A percentile compares a stretch with the other conserved stretches of the same genome.
Evolutionary conservation across 2,329 filamentous ascomycete species (phyloP).

Genomic region (Neofusicoccum umdonicola): DNA sequence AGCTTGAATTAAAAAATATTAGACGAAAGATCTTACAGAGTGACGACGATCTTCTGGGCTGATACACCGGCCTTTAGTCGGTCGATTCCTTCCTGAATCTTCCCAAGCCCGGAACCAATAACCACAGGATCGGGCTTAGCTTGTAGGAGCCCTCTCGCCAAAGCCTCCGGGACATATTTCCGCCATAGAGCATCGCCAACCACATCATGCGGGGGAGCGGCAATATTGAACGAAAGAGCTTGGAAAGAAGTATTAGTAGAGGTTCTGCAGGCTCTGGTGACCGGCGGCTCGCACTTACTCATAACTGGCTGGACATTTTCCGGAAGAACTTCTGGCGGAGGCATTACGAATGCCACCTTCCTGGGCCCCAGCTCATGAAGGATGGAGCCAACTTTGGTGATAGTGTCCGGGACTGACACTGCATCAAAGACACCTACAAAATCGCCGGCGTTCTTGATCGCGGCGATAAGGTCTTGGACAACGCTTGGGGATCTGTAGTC

Average conservation of each 20-base stretch:
- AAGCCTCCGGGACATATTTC: conserved; percentile 31
- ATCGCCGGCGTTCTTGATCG: conserved; percentile 27
- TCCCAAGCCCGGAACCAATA: conserved; percentile 28
- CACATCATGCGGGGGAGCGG: conserved; percentile 25
- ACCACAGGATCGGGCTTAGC: conserved; percentile 29
- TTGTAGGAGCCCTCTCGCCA: conserved; percentile 31
- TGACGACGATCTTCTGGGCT: conserved; percentile 39
- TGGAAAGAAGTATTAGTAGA: background rate
- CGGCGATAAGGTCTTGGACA: conserved; percentile 36
- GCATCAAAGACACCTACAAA: conserved; percentile 43
- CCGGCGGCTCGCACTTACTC: background rate
- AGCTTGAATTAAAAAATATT: no score
- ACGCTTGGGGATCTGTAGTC: conserved; percentile 35
- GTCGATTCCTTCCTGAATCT: conserved; percentile 25
- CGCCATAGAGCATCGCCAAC: conserved; percentile 33
- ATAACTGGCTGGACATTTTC: background rate
- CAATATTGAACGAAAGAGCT: conserved; percentile 3
- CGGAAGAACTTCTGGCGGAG: background rate
- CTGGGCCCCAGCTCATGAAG: background rate
- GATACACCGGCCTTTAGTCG: conserved; percentile 34
- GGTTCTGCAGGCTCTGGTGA: no score
- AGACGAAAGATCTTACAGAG: background rate
- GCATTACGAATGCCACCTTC: background rate
- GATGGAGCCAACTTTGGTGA: background rate
- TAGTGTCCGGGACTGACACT: conserved; percentile 18